Conservation (phyloP, 2,329 filamentous ascomycete species). For the Talaromyces sp. region DNA sequence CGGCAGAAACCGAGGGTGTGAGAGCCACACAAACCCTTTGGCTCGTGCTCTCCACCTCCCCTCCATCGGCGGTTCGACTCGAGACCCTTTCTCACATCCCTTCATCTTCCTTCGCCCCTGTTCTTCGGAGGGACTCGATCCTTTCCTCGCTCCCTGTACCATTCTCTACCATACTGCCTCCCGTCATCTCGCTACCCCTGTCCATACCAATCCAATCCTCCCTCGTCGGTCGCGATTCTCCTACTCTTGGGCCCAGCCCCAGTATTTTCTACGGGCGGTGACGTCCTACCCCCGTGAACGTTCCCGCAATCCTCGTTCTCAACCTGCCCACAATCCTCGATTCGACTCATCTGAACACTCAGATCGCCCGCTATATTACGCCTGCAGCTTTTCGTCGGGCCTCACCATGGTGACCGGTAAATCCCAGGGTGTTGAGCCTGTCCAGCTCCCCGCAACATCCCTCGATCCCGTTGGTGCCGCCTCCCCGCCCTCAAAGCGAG, state of each 20-base stretch:
- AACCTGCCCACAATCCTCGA: slow-evolving; percentile 2
- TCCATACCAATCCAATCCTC: slow-evolving; percentile 12
- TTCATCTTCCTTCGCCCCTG: neutral
- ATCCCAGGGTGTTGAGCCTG: slow-evolving; percentile 37
- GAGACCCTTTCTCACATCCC: neutral
- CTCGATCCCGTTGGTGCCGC: slow-evolving; percentile 53
- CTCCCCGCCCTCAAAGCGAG: slow-evolving; percentile 80
- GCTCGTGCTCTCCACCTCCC: slow-evolving; percentile 1
- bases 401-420: slow-evolving; percentile 42
- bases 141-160: slow-evolving; percentile 5
- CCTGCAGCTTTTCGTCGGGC: neutral
- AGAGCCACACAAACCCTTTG: slow-evolving; percentile 4
- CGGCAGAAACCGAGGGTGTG: slow-evolving; percentile 1
- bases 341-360: neutral
- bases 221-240: neutral
- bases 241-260: slow-evolving; percentile 35
- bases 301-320: slow-evolving; percentile 22
- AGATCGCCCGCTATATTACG: neutral
- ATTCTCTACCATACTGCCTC: neutral
- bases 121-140: neutral
- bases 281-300: slow-evolving; percentile 16
- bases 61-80: neutral
- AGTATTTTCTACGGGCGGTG: slow-evolving; percentile 37
- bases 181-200: neutral
- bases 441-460: slow-evolving; percentile 37